Conservation (phyloP, 139 green algal genomes). For the Haematococcus lacustris region DNA sequence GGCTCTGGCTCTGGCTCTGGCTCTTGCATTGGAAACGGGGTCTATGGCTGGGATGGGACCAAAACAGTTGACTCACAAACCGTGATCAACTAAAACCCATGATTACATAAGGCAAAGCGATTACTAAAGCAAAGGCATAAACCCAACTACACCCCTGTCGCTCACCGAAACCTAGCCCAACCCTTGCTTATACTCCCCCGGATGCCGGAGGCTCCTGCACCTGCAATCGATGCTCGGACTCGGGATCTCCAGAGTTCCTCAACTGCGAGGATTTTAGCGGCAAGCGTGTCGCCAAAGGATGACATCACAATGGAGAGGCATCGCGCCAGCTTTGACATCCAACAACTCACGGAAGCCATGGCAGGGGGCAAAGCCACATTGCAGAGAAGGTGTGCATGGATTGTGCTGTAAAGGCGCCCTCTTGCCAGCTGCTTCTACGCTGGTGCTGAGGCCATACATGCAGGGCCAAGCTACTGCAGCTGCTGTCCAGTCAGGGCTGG, state of each 20-base stretch:
- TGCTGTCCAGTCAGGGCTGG: slow-evolving; percentile 57
- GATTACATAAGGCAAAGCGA: too few species aligned
- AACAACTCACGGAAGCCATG: slow-evolving; percentile 56
- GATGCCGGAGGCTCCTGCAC: too few species aligned
- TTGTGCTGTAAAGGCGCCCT: background rate
- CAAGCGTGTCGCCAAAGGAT: slow-evolving; percentile 18
- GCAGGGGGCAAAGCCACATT: slow-evolving; percentile 65
- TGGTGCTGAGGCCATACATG: too few species aligned
- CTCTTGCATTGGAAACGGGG: too few species aligned
- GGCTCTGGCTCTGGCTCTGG: too few species aligned
- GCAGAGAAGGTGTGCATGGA: slow-evolving; percentile 42
- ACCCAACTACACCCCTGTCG: too few species aligned
- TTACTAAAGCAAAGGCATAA: too few species aligned
- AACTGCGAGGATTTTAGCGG: slow-evolving; percentile 15
- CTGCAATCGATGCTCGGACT: slow-evolving; percentile 21
- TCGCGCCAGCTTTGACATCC: slow-evolving; percentile 54
- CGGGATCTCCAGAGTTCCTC: slow-evolving; percentile 18
- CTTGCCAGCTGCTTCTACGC: background rate
- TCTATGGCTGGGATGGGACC: too few species aligned
- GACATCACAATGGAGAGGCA: slow-evolving; percentile 53
- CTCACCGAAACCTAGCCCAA: too few species aligned
- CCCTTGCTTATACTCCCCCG: too few species aligned
- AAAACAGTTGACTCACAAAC: too few species aligned
- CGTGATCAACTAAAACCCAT: too few species aligned
- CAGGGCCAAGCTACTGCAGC: slow-evolving; percentile 51